These are phyloP conservation scores for Cercophora samala DNA, from an alignment of 495 filamentous ascomycete species.

Conservation along the genomic window DNA sequence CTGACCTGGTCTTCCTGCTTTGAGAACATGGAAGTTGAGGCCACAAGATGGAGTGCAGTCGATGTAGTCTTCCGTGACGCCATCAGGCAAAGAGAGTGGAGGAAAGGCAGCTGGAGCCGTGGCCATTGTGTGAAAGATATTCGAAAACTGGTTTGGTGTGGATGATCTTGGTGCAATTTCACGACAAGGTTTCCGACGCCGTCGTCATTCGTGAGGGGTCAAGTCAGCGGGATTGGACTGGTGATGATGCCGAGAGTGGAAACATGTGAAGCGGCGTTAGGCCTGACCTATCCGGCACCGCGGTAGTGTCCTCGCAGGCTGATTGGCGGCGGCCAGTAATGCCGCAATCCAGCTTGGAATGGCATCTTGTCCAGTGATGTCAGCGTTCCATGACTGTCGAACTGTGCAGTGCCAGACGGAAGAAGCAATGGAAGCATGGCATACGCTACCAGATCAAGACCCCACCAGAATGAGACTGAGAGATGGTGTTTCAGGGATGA, in stretches of 20 bases:
- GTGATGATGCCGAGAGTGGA: not conserved
- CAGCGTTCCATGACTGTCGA: not conserved
- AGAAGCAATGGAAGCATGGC: not conserved
- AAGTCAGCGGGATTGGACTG: not conserved
- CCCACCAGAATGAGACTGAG: not conserved
- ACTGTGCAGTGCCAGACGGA: not conserved
- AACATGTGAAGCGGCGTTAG: not conserved
- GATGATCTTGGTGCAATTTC: not conserved
- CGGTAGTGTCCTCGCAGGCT: not conserved
- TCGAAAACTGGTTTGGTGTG: not conserved
- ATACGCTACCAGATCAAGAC: not conserved
- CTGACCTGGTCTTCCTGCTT: conserved; percentile 47
- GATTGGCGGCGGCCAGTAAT: not conserved
- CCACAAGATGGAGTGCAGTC: conserved; percentile 44
- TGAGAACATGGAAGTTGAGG: conserved; percentile 60
- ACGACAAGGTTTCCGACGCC: not conserved
- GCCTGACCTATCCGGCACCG: not conserved
- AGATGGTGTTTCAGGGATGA: not conserved
- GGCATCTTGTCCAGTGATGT: not conserved
- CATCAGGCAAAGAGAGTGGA: conserved; percentile 52
- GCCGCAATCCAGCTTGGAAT: not conserved
- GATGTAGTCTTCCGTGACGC: conserved; percentile 50
- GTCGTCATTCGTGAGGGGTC: not conserved
- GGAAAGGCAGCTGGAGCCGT: conserved; percentile 19
- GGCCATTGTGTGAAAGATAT: not conserved